phyloP scores from a whole-genome alignment of 75 land plant species.

The Pinus taeda region DNA sequence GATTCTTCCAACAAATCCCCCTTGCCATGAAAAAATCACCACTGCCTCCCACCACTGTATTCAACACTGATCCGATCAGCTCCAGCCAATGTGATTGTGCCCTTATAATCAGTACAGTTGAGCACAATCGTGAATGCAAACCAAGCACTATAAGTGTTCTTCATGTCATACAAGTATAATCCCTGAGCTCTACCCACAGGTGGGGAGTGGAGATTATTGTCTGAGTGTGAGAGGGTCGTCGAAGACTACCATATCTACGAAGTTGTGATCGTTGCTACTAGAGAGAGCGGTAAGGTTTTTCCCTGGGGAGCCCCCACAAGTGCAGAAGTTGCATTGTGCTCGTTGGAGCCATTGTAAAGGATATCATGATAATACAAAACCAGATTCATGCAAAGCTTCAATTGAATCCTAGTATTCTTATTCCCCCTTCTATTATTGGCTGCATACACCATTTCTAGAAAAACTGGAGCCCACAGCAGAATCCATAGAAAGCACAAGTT shows the following conservation, averaged over 20 bases:
- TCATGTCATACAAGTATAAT: slow-evolving; percentile 32
- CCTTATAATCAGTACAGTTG: slow-evolving; percentile 17
- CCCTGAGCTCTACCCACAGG: slow-evolving; percentile 29
- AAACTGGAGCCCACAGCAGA: too few species aligned
- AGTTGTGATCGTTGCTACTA: neutral
- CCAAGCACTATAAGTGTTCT: slow-evolving; percentile 17
- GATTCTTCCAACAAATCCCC: too few species aligned
- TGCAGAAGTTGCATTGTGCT: slow-evolving; percentile 40
- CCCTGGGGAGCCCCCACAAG: slow-evolving; percentile 13
- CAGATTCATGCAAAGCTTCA: slow-evolving; percentile 30
- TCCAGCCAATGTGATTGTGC: slow-evolving; percentile 25
- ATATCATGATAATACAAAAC: slow-evolving; percentile 51
- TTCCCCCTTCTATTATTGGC: too few species aligned
- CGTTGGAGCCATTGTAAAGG: slow-evolving; percentile 37
- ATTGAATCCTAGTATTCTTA: too few species aligned
- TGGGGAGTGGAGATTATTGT: slow-evolving; percentile 10
- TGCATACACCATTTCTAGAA: too few species aligned
- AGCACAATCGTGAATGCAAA: slow-evolving; percentile 19
- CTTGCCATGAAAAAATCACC: slow-evolving; percentile 41
- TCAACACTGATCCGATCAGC: slow-evolving; percentile 18
- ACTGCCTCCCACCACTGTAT: slow-evolving; percentile 32
- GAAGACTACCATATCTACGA: slow-evolving; percentile 30
- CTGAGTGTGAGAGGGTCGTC: slow-evolving; percentile 33
- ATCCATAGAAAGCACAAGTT: too few species aligned
- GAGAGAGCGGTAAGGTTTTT: too few species aligned